phyloP scores from a whole-genome alignment of 257 asterid genomes.

The Nicotiana paniculata region DNA sequence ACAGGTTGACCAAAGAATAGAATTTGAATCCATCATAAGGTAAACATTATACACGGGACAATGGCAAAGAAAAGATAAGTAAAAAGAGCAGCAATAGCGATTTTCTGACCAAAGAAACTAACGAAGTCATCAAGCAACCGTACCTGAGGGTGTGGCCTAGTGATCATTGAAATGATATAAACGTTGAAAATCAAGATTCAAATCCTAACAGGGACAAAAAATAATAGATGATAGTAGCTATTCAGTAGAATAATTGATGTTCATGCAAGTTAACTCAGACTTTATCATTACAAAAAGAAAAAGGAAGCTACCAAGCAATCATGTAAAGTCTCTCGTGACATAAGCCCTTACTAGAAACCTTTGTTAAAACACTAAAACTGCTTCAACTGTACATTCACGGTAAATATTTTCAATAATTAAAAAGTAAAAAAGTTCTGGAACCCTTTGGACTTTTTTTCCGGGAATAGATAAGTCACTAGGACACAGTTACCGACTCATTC shows the following conservation, averaged over 20 bases:
- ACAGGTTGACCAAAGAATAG: background rate
- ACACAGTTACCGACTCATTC: background rate
- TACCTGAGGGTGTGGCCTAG: too few relatives aligned
- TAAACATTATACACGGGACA: background rate
- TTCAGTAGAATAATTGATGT: too few relatives aligned
- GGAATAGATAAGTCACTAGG: background rate
- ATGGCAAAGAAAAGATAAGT: background rate
- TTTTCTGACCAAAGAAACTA: background rate
- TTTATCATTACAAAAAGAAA: too few relatives aligned
- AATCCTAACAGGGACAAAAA: too few relatives aligned
- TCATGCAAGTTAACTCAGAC: too few relatives aligned
- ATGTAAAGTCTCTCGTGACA: background rate
- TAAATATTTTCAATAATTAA: background rate
- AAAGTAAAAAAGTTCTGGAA: background rate
- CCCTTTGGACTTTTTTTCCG: background rate
- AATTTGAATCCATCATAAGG: background rate
- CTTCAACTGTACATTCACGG: background rate
- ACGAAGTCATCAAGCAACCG: background rate
- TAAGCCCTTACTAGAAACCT: background rate
- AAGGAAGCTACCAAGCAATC: background rate
- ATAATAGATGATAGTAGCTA: too few relatives aligned
- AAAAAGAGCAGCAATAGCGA: background rate
- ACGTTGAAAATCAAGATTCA: too few relatives aligned
- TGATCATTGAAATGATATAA: too few relatives aligned
- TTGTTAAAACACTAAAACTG: background rate